Evolutionary conservation across 2,329 filamentous ascomycete species (phyloP), one percentile per base, ranked within the genome.

Genomic region (Fusarium sp.): DNA sequence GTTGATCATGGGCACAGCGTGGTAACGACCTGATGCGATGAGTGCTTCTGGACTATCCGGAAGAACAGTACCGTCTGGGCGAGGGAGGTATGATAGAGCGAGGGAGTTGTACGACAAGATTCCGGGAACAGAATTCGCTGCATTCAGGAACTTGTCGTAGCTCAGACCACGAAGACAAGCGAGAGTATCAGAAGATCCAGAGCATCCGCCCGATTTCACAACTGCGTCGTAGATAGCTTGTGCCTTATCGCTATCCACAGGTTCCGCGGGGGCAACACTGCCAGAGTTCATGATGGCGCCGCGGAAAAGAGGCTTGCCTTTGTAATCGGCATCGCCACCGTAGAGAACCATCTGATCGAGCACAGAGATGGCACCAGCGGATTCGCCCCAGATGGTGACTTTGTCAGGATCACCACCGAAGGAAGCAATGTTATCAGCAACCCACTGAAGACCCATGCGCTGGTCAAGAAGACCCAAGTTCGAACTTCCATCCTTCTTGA

Each of bases 361-460:
- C 3, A 93, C 92, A 0, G 92, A 94, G 69, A 94, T 94, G 19
- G 89, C 83, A 1, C 91, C 91, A 0, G 92, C 91, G 5, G 87
- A 90, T 78, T 95, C 90, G 31, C 93, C 93, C 91, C 91, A 94
- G 66, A 95, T 91, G 0, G 92, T 95, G 10, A 95, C 92, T 79
- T 92, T 92, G n/a, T 85, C 84, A 0, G 92, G 91, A 78, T 95
- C 93, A 19, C 94, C 94, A 15, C 94, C 94, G 77, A 96, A 97
- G 0, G 89, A 85, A 3, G 83, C 89, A 63, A 95, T 94, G 73
- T 95, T 94, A 74, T 94, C 92, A 12, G 91, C 89, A 2, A 93
- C 88, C 93, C 93, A 95, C 78, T 94, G 82, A 11, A 95, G 84
- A 0, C 88, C 93, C 71, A 92, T 85, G 38, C 92, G 86, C 76